These are phyloP conservation scores for Talaromyces sp. DNA, from an alignment of 2,329 filamentous ascomycete species.

Conservation along the genomic window DNA sequence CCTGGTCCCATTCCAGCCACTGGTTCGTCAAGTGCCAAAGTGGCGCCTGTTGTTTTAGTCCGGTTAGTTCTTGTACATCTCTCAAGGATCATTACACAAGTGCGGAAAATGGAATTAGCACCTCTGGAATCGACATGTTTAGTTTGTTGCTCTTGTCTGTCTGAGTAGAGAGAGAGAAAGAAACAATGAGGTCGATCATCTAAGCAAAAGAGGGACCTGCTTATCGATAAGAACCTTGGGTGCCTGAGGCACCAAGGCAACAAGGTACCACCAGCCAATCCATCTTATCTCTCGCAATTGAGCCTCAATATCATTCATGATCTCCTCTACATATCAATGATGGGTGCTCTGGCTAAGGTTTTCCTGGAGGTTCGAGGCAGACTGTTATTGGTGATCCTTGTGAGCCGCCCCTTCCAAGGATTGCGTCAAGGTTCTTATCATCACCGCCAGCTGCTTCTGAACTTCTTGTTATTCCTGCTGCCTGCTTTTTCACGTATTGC, in stretches of 20 bases:
- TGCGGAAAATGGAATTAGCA: not conserved
- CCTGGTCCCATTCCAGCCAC: constrained; percentile 60
- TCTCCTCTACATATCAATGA: not conserved
- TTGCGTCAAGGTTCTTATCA: not conserved
- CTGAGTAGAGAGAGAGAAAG: not conserved
- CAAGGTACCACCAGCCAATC: not conserved
- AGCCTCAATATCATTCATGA: not conserved
- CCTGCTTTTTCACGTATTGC: not conserved
- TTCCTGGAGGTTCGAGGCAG: not conserved
- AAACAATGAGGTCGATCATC: not conserved
- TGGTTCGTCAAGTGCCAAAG: constrained; percentile 48
- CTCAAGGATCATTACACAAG: too few species aligned
- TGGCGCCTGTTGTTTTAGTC: constrained; percentile 29
- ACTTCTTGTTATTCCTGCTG: not conserved
- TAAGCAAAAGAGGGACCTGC: not conserved
- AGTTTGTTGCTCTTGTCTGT: not conserved
- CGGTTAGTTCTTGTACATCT: not conserved
- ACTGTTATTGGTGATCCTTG: not conserved
- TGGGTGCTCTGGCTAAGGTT: not conserved
- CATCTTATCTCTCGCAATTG: not conserved
- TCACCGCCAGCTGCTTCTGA: not conserved
- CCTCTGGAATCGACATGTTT: not conserved
- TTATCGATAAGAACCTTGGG: not conserved
- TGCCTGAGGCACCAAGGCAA: not conserved
- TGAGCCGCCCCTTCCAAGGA: not conserved